Evolutionary conservation across 352 stramenopile species (phyloP).

Genomic region (Globisporangium cylindrosporum): DNA sequence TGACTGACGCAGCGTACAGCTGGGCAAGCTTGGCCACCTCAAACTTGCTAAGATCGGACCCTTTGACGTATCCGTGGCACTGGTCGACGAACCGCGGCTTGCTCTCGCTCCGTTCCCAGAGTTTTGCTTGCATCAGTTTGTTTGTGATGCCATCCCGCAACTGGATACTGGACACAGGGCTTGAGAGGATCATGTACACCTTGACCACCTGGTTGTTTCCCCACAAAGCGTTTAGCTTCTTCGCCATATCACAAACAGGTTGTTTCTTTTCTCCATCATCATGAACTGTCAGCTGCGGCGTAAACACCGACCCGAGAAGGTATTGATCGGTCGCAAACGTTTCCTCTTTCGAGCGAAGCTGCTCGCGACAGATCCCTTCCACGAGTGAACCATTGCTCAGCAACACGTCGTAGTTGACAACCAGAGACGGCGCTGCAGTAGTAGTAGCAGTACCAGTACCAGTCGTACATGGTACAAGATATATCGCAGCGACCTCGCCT

Average conservation of each 20-base stretch:
- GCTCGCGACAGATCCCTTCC: constrained; percentile 25
- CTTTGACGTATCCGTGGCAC: constrained; percentile 54
- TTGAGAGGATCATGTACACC: constrained; percentile 46
- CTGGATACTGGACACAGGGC: constrained; percentile 26
- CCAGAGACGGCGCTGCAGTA: neutral
- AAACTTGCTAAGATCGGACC: constrained; percentile 22
- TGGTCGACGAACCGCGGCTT: constrained; percentile 55
- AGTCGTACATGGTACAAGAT: constrained; percentile 10
- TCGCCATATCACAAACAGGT: constrained; percentile 12
- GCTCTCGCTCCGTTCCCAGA: constrained; percentile 29
- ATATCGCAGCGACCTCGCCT: constrained; percentile 26
- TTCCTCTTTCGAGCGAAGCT: constrained; percentile 38
- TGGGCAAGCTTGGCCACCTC: constrained; percentile 33
- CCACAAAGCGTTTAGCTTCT: constrained; percentile 37
- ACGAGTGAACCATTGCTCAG: constrained; percentile 42
- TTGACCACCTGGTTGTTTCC: constrained; percentile 43
- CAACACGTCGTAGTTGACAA: constrained; percentile 24
- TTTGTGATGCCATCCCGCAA: constrained; percentile 40
- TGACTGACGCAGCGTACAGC: constrained; percentile 24
- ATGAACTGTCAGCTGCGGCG: constrained; percentile 19
- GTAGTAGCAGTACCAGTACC: no score
- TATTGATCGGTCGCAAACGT: constrained; percentile 38
- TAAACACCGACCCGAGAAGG: constrained; percentile 39
- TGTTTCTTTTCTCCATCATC: constrained; percentile 13
- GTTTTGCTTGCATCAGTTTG: constrained; percentile 30